These are phyloP conservation scores for Megacollybia platyphylla DNA, from an alignment of 1,284 basidiomycete species.

Conservation along the genomic window DNA sequence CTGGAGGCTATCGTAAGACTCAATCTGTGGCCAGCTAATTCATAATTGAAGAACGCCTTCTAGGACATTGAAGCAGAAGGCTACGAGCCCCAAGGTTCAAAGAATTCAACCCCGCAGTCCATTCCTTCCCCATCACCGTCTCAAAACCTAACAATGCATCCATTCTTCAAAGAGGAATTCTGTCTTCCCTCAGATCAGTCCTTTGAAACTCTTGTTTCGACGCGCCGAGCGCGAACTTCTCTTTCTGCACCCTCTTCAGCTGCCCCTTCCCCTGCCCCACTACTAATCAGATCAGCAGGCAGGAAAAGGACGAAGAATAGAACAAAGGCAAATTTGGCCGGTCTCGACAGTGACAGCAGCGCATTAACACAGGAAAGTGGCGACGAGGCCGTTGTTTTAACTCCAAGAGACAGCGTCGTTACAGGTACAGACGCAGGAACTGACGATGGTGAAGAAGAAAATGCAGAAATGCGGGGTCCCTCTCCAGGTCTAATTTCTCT, in stretches of 20 bases:
- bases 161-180: slow-evolving; percentile 61
- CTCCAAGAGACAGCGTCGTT: slow-evolving; percentile 39
- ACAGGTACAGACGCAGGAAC: slow-evolving; percentile 62
- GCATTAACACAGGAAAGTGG: slow-evolving; percentile 69
- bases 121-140: slow-evolving; percentile 51
- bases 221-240: slow-evolving; percentile 52
- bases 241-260: slow-evolving; percentile 43
- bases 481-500: slow-evolving; percentile 34
- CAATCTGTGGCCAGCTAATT: neutral
- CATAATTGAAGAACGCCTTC: slow-evolving; percentile 2
- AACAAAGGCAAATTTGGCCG: slow-evolving; percentile 44
- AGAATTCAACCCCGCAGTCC: slow-evolving; percentile 30
- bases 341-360: slow-evolving; percentile 70
- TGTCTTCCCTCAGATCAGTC: slow-evolving; percentile 44
- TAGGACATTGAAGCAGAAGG: slow-evolving; percentile 50
- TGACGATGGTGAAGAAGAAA: slow-evolving; percentile 50
- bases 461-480: slow-evolving; percentile 37
- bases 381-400: slow-evolving; percentile 37
- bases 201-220: slow-evolving; percentile 43
- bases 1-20: slow-evolving; percentile 61
- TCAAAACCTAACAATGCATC: slow-evolving; percentile 52
- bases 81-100: slow-evolving; percentile 36
- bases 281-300: slow-evolving; percentile 12
- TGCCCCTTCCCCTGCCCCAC: slow-evolving; percentile 32
- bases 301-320: slow-evolving; percentile 23